phyloP scores from a whole-genome alignment of 2,329 filamentous ascomycete species.

The Verticillium longisporum region DNA sequence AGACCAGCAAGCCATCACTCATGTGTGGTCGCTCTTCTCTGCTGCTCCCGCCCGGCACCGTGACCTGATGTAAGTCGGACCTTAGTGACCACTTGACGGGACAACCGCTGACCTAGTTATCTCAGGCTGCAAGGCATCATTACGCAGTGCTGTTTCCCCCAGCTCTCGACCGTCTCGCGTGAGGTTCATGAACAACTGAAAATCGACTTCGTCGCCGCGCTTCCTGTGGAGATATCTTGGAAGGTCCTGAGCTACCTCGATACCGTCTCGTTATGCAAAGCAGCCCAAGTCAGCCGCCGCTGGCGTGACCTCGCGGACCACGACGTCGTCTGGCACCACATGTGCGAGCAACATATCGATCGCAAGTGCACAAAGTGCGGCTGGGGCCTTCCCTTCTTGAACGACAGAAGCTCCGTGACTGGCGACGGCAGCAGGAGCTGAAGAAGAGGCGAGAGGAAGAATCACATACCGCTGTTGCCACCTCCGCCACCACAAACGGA shows the following conservation, averaged over 20 bases:
- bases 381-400: constrained; percentile 91
- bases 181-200: constrained; percentile 92
- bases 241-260: constrained; percentile 92
- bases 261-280: constrained; percentile 90
- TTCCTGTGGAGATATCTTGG: constrained; percentile 86
- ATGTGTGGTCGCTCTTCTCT: constrained; percentile 97
- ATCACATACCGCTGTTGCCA: constrained; percentile 10
- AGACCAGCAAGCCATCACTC: constrained; percentile 92
- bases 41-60: constrained; percentile 90
- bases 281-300: constrained; percentile 82
- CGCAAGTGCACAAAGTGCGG: constrained; percentile 91
- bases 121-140: constrained; percentile 74
- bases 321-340: constrained; percentile 92
- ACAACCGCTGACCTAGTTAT: neutral
- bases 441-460: constrained; percentile 16
- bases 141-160: constrained; percentile 94
- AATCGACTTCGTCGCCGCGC: constrained; percentile 88
- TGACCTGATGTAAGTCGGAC: constrained; percentile 62
- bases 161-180: constrained; percentile 86
- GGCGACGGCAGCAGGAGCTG: constrained; percentile 77
- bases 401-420: constrained; percentile 77
- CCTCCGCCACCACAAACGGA: constrained; percentile 14
- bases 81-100: neutral
- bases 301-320: constrained; percentile 93
- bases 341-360: constrained; percentile 68